These are phyloP conservation scores for Arabis hirsuta DNA, from an alignment of 345 rosid species.

Conservation along the genomic window DNA sequence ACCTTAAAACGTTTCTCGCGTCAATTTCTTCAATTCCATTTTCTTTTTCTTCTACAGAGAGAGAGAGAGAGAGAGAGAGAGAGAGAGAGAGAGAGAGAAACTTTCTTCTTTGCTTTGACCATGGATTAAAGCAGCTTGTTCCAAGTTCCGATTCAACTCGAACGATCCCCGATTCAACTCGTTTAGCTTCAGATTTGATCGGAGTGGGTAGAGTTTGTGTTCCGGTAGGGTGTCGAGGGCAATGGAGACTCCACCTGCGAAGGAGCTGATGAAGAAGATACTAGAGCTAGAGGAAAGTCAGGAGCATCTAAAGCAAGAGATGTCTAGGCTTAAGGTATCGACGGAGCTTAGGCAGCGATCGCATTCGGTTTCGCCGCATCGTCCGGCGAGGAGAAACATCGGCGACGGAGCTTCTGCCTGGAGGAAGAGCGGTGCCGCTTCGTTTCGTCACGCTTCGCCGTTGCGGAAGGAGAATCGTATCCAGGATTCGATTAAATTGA, in stretches of 20 bases:
- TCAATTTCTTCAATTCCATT: conserved; percentile 28
- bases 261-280: conserved; percentile 84
- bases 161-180: conserved; percentile 38
- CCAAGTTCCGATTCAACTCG: conserved; percentile 38
- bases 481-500: conserved; percentile 38
- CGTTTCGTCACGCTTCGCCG: conserved; percentile 84
- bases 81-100: conserved; percentile 14
- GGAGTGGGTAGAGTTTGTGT: background rate
- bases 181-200: conserved; percentile 23
- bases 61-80: conserved; percentile 31
- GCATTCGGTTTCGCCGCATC: conserved; percentile 83
- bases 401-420: conserved; percentile 42
- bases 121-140: too few relatives aligned
- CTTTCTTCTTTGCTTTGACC: background rate
- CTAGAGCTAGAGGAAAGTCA: conserved; percentile 87
- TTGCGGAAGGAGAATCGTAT: conserved; percentile 75
- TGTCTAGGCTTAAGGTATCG: conserved; percentile 68
- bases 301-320: conserved; percentile 75
- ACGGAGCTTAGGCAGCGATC: conserved; percentile 65
- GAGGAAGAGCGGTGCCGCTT: conserved; percentile 66
- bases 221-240: conserved; percentile 4
- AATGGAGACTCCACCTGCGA: conserved; percentile 77
- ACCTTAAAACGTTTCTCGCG: conserved; percentile 11
- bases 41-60: background rate
- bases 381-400: conserved; percentile 51